A percentile compares a stretch with the other conserved stretches of the same genome.
These are phyloP conservation scores for Neofusicoccum cordaticola DNA, from an alignment of 2,329 filamentous ascomycete species.

Conservation along the genomic window DNA sequence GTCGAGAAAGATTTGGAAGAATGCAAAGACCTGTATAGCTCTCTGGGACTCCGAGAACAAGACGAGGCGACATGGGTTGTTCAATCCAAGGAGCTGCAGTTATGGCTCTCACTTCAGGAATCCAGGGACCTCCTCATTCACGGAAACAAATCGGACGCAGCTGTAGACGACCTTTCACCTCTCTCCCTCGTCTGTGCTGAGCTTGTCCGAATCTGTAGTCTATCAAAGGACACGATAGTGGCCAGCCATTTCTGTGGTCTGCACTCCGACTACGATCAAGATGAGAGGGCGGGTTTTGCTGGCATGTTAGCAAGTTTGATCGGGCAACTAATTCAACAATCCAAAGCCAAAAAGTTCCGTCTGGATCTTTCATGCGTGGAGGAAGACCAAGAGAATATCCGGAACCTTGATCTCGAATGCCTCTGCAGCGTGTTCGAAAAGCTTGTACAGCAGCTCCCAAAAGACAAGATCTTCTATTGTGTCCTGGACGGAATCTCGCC, in stretches of 20 bases:
- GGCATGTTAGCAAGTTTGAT: slow-evolving; percentile 2
- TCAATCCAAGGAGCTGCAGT: slow-evolving; percentile 1
- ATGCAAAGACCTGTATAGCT: background rate
- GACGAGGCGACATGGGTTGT: slow-evolving; percentile 13
- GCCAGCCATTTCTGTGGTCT: slow-evolving; percentile 18
- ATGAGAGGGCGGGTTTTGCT: background rate
- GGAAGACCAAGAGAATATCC: background rate
- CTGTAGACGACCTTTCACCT: slow-evolving; percentile 7
- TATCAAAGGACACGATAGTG: background rate
- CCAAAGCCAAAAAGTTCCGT: background rate
- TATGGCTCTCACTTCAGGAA: slow-evolving; percentile 9
- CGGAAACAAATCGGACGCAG: slow-evolving; percentile 1
- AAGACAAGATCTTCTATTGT: slow-evolving; percentile 16
- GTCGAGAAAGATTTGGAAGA: background rate
- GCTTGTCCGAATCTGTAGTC: slow-evolving; percentile 8
- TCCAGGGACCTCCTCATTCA: slow-evolving; percentile 15
- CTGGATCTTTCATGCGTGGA: background rate
- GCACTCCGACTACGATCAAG: background rate
- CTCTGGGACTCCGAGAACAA: background rate
- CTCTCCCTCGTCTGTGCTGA: slow-evolving; percentile 18
- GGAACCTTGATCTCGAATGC: background rate
- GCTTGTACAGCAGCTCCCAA: slow-evolving; percentile 15
- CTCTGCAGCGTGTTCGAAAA: background rate
- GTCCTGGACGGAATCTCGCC: slow-evolving; percentile 20
- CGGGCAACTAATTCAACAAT: background rate